Percentiles rank a stretch among this genome's conserved stretches.
These are phyloP conservation scores for Rubus parviflorus DNA, from an alignment of 306 rosid genomes.

Conservation along the genomic window DNA sequence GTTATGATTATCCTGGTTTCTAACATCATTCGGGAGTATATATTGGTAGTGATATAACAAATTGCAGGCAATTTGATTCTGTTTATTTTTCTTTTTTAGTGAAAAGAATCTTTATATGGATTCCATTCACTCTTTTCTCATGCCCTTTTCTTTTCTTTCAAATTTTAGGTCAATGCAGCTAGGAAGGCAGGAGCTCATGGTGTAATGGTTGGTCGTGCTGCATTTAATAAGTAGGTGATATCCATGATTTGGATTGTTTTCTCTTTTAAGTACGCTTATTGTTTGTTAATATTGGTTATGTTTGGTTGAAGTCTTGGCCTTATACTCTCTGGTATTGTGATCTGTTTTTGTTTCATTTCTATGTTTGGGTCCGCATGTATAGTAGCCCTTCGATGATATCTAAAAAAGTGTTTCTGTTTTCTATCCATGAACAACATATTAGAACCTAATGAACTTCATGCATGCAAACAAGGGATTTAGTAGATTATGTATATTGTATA, in stretches of 20 bases:
- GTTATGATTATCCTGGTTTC: not conserved
- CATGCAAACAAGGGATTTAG: not conserved
- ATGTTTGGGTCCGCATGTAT: not conserved
- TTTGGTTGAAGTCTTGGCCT: not conserved
- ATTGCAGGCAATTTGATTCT: not conserved
- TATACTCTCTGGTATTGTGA: not conserved
- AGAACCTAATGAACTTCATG: not conserved
- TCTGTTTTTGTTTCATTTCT: not conserved
- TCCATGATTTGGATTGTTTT: conserved; percentile 9
- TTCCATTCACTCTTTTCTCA: conserved; percentile 12
- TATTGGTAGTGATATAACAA: not conserved
- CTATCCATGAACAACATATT: conserved; percentile 7
- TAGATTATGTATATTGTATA: not conserved
- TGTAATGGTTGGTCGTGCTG: conserved; percentile 98
- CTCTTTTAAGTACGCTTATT: not conserved
- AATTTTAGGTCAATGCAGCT: conserved; percentile 76
- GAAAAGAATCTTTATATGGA: not conserved
- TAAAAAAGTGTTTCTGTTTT: not conserved
- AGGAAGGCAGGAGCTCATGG: conserved; percentile 88
- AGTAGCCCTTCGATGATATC: not conserved
- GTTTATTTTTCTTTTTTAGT: not conserved
- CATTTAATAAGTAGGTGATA: conserved; percentile 65
- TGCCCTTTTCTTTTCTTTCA: not conserved
- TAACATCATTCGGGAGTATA: not conserved
- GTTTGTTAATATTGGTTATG: not conserved